phyloP scores from a whole-genome alignment of 2,329 filamentous ascomycete genomes.

The Neonectria neomacrospora region DNA sequence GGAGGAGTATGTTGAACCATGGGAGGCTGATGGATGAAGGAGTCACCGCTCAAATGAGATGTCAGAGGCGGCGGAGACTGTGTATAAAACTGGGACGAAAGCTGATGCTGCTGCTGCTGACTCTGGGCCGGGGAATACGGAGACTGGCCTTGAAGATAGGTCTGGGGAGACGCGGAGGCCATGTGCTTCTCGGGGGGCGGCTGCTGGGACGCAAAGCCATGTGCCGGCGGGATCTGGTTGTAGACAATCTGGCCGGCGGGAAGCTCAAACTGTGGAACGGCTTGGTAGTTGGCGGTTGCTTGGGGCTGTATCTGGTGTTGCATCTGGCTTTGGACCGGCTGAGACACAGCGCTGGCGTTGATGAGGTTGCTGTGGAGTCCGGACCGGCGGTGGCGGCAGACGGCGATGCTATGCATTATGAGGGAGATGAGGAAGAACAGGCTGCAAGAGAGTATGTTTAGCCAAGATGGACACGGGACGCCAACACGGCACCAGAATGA shows the following conservation, averaged over 20 bases:
- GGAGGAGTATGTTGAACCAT: background rate
- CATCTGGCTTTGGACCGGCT: background rate
- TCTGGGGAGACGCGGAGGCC: background rate
- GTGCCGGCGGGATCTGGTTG: background rate
- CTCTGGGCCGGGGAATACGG: constrained; percentile 1
- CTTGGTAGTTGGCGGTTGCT: background rate
- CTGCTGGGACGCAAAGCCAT: constrained; percentile 6
- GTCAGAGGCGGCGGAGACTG: background rate
- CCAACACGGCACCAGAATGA: constrained; percentile 7
- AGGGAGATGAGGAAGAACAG: constrained; percentile 56
- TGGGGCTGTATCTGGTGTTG: background rate
- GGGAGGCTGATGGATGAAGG: background rate
- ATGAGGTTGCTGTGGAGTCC: constrained; percentile 14
- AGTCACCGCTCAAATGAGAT: background rate
- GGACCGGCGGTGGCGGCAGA: constrained; percentile 56
- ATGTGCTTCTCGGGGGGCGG: constrained; percentile 6
- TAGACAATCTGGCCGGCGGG: background rate
- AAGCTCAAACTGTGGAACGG: background rate
- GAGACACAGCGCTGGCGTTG: background rate
- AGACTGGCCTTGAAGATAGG: background rate
- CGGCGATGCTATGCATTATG: constrained; percentile 53
- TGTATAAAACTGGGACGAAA: background rate
- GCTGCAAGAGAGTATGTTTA: constrained; percentile 42
- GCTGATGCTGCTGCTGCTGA: background rate
- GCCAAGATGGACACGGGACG: background rate